These are phyloP conservation scores for Bryopsis sp. DNA, from an alignment of 139 green algal genomes.

Conservation along the genomic window DNA sequence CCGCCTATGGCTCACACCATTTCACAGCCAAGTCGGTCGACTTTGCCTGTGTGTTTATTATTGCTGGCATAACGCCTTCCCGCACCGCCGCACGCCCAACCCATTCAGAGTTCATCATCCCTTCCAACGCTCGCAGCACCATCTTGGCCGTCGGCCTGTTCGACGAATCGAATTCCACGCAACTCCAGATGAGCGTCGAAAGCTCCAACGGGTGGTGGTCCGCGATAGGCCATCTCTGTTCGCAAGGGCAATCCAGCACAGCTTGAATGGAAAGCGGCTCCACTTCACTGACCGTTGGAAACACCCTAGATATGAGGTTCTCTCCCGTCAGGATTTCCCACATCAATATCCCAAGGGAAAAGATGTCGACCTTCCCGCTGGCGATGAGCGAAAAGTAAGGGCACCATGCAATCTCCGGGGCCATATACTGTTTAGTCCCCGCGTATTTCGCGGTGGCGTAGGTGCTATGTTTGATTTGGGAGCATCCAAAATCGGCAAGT, in stretches of 20 bases:
- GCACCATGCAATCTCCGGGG: not conserved
- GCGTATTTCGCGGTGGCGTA: not conserved
- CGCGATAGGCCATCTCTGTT: not conserved
- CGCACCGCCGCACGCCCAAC: too few species aligned
- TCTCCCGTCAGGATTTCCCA: not conserved
- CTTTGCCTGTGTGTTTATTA: too few species aligned
- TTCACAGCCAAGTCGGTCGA: too few species aligned
- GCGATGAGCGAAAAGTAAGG: not conserved
- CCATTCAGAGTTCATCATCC: not conserved
- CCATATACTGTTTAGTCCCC: not conserved
- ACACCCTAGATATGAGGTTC: not conserved
- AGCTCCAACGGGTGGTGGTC: not conserved
- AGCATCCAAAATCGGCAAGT: not conserved
- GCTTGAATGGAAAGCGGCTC: too few species aligned
- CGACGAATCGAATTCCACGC: not conserved
- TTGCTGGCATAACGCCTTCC: too few species aligned
- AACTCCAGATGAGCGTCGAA: not conserved
- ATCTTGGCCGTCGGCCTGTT: not conserved
- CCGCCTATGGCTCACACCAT: too few species aligned
- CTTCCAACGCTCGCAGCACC: not conserved
- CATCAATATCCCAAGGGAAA: not conserved
- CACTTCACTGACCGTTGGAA: too few species aligned
- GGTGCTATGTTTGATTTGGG: not conserved
- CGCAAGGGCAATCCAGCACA: not conserved
- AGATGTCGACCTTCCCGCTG: not conserved